A percentile compares a stretch with the other conserved stretches of the same genome.
Evolutionary conservation across 768 basidiomycete species (phyloP).

Genomic region (Suillus alpinus): DNA sequence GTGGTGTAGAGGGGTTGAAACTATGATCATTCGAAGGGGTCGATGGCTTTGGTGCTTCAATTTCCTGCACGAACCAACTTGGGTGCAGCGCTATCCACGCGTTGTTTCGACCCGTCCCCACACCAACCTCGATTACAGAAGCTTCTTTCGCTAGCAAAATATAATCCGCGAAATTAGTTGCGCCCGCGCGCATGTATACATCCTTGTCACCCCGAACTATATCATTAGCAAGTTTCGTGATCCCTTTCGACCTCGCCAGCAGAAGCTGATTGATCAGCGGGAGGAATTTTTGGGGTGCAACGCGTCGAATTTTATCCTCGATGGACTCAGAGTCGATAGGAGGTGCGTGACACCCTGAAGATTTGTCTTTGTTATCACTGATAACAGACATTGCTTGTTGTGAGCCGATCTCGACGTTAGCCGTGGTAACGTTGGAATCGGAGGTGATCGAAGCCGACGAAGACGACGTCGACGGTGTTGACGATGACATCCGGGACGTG

Average conservation of each 20-base stretch:
- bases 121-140: constrained; percentile 28
- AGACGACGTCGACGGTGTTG: not conserved
- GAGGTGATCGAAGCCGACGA: not conserved
- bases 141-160: constrained; percentile 21
- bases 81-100: constrained; percentile 30
- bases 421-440: not conserved
- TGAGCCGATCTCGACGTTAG: not conserved
- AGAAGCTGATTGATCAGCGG: constrained; percentile 25
- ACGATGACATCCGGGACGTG: not conserved
- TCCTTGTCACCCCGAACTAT: constrained; percentile 28
- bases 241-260: constrained; percentile 27
- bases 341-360: constrained; percentile 4
- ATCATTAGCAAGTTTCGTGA: constrained; percentile 30
- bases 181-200: constrained; percentile 26
- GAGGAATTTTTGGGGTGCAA: constrained; percentile 28
- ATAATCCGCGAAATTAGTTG: constrained; percentile 24
- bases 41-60: not conserved
- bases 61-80: constrained; percentile 16
- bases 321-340: not conserved
- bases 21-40: not conserved
- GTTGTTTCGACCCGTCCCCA: not conserved
- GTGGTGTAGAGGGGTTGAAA: not conserved
- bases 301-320: constrained; percentile 9
- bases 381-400: not conserved
- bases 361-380: constrained; percentile 4